phyloP scores from a whole-genome alignment of 2,329 filamentous ascomycete genomes.

The Acrodontium crateriforme region DNA sequence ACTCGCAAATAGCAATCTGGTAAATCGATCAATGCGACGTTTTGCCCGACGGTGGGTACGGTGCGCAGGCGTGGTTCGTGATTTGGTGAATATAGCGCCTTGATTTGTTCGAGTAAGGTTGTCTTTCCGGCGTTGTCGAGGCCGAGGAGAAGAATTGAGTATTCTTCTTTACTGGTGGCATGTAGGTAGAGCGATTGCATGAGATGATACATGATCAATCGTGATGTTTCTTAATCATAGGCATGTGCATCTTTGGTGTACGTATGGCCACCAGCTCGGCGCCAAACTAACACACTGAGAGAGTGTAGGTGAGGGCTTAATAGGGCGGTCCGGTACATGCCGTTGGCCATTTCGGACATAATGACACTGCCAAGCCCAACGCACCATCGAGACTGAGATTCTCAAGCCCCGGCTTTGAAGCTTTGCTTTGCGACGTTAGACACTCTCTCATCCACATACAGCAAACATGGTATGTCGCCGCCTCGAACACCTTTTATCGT shows the following conservation, averaged over 20 bases:
- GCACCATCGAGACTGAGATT: too few species aligned
- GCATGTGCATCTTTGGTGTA: too few species aligned
- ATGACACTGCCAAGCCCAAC: too few species aligned
- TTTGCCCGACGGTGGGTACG: conserved; percentile 93
- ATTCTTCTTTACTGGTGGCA: conserved; percentile 98
- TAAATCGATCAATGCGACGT: conserved; percentile 80
- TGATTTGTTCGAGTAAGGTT: conserved; percentile 93
- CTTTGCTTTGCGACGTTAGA: neutral
- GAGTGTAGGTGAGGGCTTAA: too few species aligned
- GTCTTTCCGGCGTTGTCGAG: conserved; percentile 98
- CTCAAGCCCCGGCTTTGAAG: too few species aligned
- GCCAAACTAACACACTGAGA: too few species aligned
- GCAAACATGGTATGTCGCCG: neutral
- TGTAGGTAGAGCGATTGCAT: conserved; percentile 89
- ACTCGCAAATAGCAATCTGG: conserved; percentile 96
- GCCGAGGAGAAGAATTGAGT: conserved; percentile 90
- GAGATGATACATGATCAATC: conserved; percentile 70
- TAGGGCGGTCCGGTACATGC: too few species aligned
- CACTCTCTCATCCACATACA: neutral
- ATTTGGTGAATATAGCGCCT: conserved; percentile 60
- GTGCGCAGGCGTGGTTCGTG: conserved; percentile 63
- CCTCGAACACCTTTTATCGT: neutral
- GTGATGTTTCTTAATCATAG: too few species aligned
- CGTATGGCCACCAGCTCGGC: too few species aligned
- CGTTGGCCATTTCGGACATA: too few species aligned